phyloP scores from a whole-genome alignment of 2,329 filamentous ascomycete species.

The Microdochium paspali region DNA sequence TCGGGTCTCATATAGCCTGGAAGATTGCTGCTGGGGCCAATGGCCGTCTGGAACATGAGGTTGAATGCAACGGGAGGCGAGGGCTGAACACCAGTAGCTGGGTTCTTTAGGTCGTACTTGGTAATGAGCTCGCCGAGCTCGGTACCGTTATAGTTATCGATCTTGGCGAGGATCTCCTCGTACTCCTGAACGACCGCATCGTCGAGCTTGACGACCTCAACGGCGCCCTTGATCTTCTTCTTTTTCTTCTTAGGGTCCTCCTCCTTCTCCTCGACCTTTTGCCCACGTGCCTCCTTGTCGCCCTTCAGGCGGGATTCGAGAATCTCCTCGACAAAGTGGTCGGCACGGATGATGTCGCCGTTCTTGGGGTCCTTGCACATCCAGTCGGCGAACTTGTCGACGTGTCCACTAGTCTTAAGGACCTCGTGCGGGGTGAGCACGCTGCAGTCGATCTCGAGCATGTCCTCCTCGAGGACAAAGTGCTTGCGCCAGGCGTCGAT shows the following conservation, averaged over 20 bases:
- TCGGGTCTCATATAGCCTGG: slow-evolving; percentile 84
- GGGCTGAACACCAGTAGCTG: slow-evolving; percentile 66
- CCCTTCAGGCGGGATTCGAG: slow-evolving; percentile 81
- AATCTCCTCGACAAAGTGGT: slow-evolving; percentile 93
- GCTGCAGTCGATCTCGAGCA: slow-evolving; percentile 91
- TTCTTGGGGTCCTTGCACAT: slow-evolving; percentile 99
- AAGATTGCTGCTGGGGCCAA: slow-evolving; percentile 83
- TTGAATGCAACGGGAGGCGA: slow-evolving; percentile 86
- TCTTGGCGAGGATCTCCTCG: slow-evolving; percentile 80
- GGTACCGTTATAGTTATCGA: slow-evolving; percentile 88
- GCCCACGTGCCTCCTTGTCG: slow-evolving; percentile 83
- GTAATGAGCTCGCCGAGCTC: slow-evolving; percentile 81
- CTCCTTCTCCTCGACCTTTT: slow-evolving; percentile 70
- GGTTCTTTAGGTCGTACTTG: slow-evolving; percentile 88
- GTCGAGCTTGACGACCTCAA: slow-evolving; percentile 74
- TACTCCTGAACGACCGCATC: slow-evolving; percentile 83
- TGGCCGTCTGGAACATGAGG: slow-evolving; percentile 95
- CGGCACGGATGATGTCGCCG: slow-evolving; percentile 90
- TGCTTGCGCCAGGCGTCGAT: slow-evolving; percentile 87
- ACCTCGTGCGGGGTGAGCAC: slow-evolving; percentile 90
- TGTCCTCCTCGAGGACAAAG: slow-evolving; percentile 87
- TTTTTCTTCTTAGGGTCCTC: slow-evolving; percentile 58
- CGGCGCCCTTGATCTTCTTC: slow-evolving; percentile 76
- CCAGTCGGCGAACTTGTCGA: slow-evolving; percentile 97
- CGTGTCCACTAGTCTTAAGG: slow-evolving; percentile 91